Evolutionary conservation across 176 grass and related monocot genomes (phyloP).

Genomic region (Puccinellia tenuiflora): DNA sequence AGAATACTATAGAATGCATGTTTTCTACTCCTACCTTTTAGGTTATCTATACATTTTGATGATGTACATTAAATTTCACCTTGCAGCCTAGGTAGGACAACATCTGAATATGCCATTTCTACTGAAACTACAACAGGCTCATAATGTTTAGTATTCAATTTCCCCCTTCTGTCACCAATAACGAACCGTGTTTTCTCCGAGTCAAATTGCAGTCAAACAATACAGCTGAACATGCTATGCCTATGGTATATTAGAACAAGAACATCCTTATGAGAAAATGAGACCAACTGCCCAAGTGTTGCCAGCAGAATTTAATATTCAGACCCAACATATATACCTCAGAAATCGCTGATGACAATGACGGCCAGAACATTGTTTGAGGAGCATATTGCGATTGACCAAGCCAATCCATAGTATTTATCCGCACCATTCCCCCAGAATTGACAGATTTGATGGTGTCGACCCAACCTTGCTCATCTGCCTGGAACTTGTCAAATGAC

Average conservation of each 20-base stretch:
- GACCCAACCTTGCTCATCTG: constrained; percentile 90
- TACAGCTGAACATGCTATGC: neutral
- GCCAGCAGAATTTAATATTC: neutral
- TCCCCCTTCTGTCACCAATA: neutral
- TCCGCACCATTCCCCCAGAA: constrained; percentile 50
- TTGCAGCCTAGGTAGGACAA: neutral
- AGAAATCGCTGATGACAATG: constrained; percentile 68
- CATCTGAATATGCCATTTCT: neutral
- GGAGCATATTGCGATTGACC: constrained; percentile 70
- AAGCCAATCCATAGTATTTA: constrained; percentile 96
- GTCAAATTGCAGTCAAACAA: neutral
- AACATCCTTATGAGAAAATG: neutral
- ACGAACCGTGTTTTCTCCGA: neutral
- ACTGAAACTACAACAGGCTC: neutral
- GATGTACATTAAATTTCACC: neutral
- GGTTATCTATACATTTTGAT: neutral
- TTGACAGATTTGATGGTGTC: constrained; percentile 86
- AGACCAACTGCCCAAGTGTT: neutral
- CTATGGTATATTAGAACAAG: neutral
- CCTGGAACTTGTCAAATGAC: constrained; percentile 77
- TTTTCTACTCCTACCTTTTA: neutral
- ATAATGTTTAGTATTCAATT: neutral
- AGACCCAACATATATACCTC: constrained; percentile 42
- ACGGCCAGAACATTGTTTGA: constrained; percentile 69
- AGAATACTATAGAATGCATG: neutral